phyloP scores from a whole-genome alignment of 805 yeast species.

The Barnettozyma vustinii region DNA sequence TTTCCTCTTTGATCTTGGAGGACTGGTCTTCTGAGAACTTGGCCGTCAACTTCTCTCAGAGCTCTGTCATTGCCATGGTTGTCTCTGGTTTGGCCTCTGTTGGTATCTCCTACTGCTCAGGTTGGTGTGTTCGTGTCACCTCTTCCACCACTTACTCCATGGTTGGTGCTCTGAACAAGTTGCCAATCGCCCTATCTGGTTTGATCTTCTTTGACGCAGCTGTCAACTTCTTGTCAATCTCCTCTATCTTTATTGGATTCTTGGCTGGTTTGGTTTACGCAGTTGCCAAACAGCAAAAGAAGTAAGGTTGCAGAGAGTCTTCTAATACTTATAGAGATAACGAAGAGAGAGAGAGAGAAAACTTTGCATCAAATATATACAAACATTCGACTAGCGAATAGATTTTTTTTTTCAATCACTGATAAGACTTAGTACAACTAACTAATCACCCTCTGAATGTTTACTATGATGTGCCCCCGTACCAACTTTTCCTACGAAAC shows the following conservation, averaged over 20 bases:
- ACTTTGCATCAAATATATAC: background rate
- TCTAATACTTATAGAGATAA: background rate
- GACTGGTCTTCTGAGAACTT: conserved; percentile 89
- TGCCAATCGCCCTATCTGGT: conserved; percentile 95
- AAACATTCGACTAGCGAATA: background rate
- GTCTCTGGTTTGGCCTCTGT: conserved; percentile 92
- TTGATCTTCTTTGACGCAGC: conserved; percentile 93
- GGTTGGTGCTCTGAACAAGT: conserved; percentile 98
- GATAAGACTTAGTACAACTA: too few relatives aligned
- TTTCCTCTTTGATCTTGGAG: conserved; percentile 74
- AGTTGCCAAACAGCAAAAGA: conserved; percentile 81
- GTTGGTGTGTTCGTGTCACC: conserved; percentile 99
- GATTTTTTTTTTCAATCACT: too few relatives aligned
- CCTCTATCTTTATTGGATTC: conserved; percentile 91
- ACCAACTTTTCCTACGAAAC: too few relatives aligned
- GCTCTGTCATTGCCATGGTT: conserved; percentile 72
- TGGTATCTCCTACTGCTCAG: conserved; percentile 97
- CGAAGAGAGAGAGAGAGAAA: background rate
- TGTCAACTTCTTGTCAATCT: conserved; percentile 83
- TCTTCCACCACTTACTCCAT: conserved; percentile 97
- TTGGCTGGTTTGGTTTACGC: conserved; percentile 94
- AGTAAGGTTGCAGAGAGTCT: conserved; percentile 6
- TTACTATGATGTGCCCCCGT: too few relatives aligned
- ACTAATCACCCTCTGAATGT: too few relatives aligned
- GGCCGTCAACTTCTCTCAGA: conserved; percentile 66